Percentiles rank a stretch among this genome's conserved stretches.
phyloP scores from a whole-genome alignment of 768 basidiomycete species.

The Leucocoprinus leucothites region DNA sequence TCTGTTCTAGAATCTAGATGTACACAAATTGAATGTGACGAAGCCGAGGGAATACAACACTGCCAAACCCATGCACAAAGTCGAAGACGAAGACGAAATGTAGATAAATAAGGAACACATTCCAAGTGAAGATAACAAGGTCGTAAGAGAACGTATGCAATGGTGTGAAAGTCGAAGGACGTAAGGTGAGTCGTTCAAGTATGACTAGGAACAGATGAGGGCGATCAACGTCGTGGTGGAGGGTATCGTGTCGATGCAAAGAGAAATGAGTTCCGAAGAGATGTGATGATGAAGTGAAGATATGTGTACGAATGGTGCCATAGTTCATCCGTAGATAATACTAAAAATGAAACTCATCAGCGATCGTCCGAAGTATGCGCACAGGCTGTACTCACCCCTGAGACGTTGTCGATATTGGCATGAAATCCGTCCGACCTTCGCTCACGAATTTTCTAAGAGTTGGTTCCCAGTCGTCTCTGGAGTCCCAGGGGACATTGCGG shows the following conservation, averaged over 20 bases:
- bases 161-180: not conserved
- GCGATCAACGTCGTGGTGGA: conserved; percentile 7
- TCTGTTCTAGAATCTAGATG: too few species aligned
- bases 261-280: not conserved
- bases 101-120: not conserved
- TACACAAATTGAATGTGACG: too few species aligned
- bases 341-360: not conserved
- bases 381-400: conserved; percentile 54
- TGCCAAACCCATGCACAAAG: too few species aligned
- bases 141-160: conserved; percentile 1
- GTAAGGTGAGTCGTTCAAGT: not conserved
- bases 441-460: conserved; percentile 72
- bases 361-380: not conserved
- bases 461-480: conserved; percentile 67
- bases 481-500: conserved; percentile 72
- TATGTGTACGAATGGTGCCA: not conserved
- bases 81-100: too few species aligned
- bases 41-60: too few species aligned
- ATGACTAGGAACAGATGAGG: not conserved
- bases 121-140: not conserved
- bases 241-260: conserved; percentile 6
- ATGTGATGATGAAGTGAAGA: not conserved
- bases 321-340: conserved; percentile 8
- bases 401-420: conserved; percentile 76
- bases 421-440: conserved; percentile 71